Percentiles rank a stretch among this genome's conserved stretches.
Conservation (phyloP, 2,329 filamentous ascomycete species). For the Lojkania enalia region DNA sequence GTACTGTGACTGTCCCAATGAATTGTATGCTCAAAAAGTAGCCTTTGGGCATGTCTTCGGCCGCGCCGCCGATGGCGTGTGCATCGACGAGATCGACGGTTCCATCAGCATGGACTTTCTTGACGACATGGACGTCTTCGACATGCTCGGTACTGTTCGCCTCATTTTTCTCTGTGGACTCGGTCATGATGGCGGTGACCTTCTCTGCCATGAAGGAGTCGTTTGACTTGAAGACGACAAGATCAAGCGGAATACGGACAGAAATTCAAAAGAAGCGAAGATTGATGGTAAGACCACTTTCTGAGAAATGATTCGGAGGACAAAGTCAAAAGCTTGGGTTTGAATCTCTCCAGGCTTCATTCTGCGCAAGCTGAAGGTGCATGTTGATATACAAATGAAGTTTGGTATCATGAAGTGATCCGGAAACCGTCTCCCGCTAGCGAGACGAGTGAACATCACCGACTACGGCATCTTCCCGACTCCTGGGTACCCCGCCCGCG, state of each 20-base stretch:
- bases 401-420: too few relatives aligned
- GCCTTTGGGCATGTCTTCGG: constrained; percentile 46
- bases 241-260: too few relatives aligned
- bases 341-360: too few relatives aligned
- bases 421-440: constrained; percentile 4
- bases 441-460: constrained; percentile 1
- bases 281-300: too few relatives aligned
- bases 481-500: not conserved
- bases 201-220: constrained; percentile 17
- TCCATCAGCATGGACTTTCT: constrained; percentile 46
- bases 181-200: constrained; percentile 14
- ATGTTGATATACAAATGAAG: too few relatives aligned
- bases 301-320: too few relatives aligned
- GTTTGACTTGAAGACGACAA: too few relatives aligned
- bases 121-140: constrained; percentile 26
- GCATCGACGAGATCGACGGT: constrained; percentile 49
- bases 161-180: constrained; percentile 15
- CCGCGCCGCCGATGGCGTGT: constrained; percentile 49
- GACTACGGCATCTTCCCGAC: not conserved
- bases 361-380: too few relatives aligned
- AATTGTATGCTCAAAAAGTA: constrained; percentile 49
- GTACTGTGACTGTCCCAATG: constrained; percentile 46
- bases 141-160: constrained; percentile 5
- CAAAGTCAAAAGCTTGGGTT: too few relatives aligned
- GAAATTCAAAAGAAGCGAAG: too few relatives aligned